Evolutionary conservation across 2,329 filamentous ascomycete genomes (phyloP).

Genomic region (Coniochaeta pulveracea): DNA sequence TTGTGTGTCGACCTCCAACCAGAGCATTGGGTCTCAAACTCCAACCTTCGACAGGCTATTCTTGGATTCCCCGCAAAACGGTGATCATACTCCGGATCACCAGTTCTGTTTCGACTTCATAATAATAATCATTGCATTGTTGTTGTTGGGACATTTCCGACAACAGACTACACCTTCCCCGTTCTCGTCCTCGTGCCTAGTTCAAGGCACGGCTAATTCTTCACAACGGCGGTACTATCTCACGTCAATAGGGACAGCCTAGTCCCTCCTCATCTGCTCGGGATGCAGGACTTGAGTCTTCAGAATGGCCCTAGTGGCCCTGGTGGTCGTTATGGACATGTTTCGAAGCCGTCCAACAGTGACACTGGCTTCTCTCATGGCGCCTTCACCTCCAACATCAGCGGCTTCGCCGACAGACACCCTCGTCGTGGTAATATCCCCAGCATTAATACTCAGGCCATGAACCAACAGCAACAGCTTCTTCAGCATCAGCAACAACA

Average conservation of each 20-base stretch:
- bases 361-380: slow-evolving; percentile 89
- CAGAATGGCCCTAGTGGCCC: slow-evolving; percentile 44
- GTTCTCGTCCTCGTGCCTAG: slow-evolving; percentile 37
- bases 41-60: too few relatives aligned
- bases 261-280: slow-evolving; percentile 77
- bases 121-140: too few relatives aligned
- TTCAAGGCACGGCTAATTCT: slow-evolving; percentile 43
- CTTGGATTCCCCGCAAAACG: too few relatives aligned
- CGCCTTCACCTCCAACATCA: slow-evolving; percentile 78
- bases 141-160: slow-evolving; percentile 11
- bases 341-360: slow-evolving; percentile 71
- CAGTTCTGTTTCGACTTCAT: too few relatives aligned
- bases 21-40: too few relatives aligned
- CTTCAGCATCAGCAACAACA: slow-evolving; percentile 21
- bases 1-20: too few relatives aligned
- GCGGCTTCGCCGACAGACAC: slow-evolving; percentile 78
- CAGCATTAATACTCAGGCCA: slow-evolving; percentile 76
- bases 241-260: slow-evolving; percentile 70
- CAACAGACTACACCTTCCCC: slow-evolving; percentile 9
- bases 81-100: too few relatives aligned
- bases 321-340: slow-evolving; percentile 55
- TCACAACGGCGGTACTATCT: slow-evolving; percentile 76
- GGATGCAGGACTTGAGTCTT: slow-evolving; percentile 77
- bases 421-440: slow-evolving; percentile 78
- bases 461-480: slow-evolving; percentile 21